These are phyloP conservation scores for Pelargonium citronellum DNA, from an alignment of 441 rosid genomes.

Conservation along the genomic window DNA sequence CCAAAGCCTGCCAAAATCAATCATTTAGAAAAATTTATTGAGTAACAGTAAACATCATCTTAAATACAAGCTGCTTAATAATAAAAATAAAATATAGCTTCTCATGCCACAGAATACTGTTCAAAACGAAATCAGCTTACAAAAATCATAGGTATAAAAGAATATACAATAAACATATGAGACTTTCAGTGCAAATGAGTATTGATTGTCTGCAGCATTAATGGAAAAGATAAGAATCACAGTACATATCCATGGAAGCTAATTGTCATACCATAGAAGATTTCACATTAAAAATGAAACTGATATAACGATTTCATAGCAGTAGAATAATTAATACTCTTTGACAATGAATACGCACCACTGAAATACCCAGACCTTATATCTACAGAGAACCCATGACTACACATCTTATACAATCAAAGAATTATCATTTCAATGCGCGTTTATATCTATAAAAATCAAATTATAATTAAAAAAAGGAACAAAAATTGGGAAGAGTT, in stretches of 20 bases:
- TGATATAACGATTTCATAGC: conserved; percentile 2
- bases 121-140: background rate
- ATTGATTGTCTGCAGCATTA: conserved; percentile 9
- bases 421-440: background rate
- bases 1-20: conserved; percentile 37
- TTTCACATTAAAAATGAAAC: background rate
- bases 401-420: background rate
- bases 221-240: background rate
- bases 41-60: background rate
- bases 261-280: conserved; percentile 10
- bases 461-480: background rate
- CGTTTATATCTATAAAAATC: background rate
- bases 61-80: conserved; percentile 10
- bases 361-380: background rate
- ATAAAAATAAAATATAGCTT: conserved; percentile 8
- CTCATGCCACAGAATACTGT: conserved; percentile 1
- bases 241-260: conserved; percentile 8
- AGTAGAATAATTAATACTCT: background rate
- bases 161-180: background rate
- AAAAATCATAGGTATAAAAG: background rate
- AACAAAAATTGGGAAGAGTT: background rate
- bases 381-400: background rate
- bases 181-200: background rate
- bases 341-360: background rate
- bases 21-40: conserved; percentile 5